A percentile compares a stretch with the other conserved stretches of the same genome.
Conservation (phyloP, 2,329 filamentous ascomycete species). For the Fusarium sp. region DNA sequence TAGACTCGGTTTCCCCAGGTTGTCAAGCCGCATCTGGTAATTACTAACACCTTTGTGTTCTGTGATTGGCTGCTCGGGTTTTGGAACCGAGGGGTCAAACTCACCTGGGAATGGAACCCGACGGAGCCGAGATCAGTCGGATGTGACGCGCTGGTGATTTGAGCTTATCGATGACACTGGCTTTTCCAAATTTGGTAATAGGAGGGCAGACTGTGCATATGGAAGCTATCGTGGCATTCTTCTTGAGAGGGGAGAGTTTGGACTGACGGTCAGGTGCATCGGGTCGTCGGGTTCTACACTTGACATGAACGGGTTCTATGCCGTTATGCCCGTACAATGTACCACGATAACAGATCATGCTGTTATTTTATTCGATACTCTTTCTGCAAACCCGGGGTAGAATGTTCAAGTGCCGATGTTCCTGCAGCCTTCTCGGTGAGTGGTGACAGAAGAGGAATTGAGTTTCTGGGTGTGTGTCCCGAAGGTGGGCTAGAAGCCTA, state of each 20-base stretch:
- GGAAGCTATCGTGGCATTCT: slow-evolving; percentile 1
- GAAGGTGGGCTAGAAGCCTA: not conserved
- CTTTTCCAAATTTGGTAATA: slow-evolving; percentile 2
- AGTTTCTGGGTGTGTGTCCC: not conserved
- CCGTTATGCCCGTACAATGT: not conserved
- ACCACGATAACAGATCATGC: not conserved
- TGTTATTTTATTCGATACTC: not conserved
- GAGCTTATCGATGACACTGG: not conserved
- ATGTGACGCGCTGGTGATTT: not conserved
- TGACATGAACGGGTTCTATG: not conserved
- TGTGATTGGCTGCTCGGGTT: slow-evolving; percentile 5
- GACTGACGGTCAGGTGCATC: not conserved
- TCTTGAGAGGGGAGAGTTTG: not conserved
- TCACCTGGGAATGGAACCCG: slow-evolving; percentile 1
- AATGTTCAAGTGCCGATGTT: slow-evolving; percentile 1
- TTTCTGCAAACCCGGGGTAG: not conserved
- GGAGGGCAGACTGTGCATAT: slow-evolving; percentile 9
- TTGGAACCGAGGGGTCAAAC: not conserved
- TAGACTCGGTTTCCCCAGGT: slow-evolving; percentile 7
- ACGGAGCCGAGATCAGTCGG: not conserved
- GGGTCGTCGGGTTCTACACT: not conserved
- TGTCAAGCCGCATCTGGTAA: slow-evolving; percentile 10
- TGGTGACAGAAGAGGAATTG: not conserved
- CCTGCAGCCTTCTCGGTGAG: not conserved
- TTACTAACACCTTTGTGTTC: not conserved